Evolutionary conservation across 78 protist genomes (phyloP).

Genomic region (Anaeramoeba ignava): DNA sequence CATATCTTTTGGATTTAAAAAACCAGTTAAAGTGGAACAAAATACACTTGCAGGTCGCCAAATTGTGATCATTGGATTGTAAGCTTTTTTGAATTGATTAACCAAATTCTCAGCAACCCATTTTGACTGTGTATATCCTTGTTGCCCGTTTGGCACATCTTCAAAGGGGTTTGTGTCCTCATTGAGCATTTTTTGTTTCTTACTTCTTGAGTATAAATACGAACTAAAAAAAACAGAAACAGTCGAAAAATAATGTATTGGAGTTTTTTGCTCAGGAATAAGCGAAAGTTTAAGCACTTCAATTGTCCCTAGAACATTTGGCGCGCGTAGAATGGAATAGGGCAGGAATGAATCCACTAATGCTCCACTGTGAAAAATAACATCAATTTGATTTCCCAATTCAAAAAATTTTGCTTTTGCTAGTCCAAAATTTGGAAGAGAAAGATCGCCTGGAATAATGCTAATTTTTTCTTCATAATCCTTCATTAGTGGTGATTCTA

Average conservation of each 20-base stretch:
- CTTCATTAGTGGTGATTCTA: neutral
- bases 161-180: neutral
- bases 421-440: neutral
- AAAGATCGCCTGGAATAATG: neutral
- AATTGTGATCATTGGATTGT: neutral
- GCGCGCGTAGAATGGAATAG: neutral
- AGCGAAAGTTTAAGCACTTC: neutral
- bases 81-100: neutral
- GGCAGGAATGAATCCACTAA: neutral
- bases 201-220: too few species aligned
- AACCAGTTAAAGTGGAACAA: neutral
- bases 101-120: neutral
- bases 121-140: neutral
- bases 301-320: neutral
- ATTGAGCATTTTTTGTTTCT: too few species aligned
- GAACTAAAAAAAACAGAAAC: neutral
- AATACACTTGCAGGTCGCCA: neutral
- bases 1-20: neutral
- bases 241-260: neutral
- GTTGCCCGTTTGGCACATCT: neutral
- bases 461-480: neutral
- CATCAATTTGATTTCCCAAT: neutral
- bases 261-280: neutral
- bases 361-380: neutral
- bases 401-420: neutral